Base-by-base conservation (phyloP, 1,139 yeast species). In the Geotrichum australiense region DNA sequence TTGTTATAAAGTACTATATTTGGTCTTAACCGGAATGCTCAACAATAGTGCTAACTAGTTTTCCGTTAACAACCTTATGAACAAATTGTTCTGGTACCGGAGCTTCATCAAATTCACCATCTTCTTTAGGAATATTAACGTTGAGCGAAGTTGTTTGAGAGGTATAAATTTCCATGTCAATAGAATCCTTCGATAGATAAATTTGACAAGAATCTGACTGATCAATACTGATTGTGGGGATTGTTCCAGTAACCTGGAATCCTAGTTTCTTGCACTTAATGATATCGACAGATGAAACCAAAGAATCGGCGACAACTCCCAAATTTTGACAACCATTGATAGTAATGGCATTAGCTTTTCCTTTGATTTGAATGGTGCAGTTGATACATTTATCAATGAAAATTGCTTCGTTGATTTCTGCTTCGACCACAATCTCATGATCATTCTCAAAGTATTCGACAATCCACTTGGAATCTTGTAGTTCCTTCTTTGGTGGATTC, bases 41-140 rank as follows among this genome's bases (percentile, higher is more conserved):
- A 39, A 77, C 82, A 47, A 78, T 72, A 37, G 65, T 59, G 40
- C 75, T 70, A 27, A 62, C 60, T 43, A 77, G 55, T 49, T 69
- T 66, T 18, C 80, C 79, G 42, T 65, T 57, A 15, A 55, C 57
- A 49, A 74, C 65, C 14, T 66, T 63, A 61, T 84, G 94, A 54
- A 77, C 77, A 63, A 89, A 72, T 65, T 89, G 96, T 62, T 89
- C 96, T 2, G 96, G 96, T 28, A 82, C 76, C 5, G 95, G 78
- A 47, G 78, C 67, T 59, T 89, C 97, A 42, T 70, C 73, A 61
- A 74, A 80, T 53, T 82, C 85, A 39, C 71, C 79, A 43, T 74
- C 83, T 20, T 68, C 77, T 34, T 55, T 53, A 33, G 94, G 95
- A 32, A 86, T 72, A 55, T 86, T 84, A 51, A 89, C 70, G 61